Evolutionary conservation across 2,329 filamentous ascomycete species (phyloP).

Genomic region (Dactylellina drechsleri): DNA sequence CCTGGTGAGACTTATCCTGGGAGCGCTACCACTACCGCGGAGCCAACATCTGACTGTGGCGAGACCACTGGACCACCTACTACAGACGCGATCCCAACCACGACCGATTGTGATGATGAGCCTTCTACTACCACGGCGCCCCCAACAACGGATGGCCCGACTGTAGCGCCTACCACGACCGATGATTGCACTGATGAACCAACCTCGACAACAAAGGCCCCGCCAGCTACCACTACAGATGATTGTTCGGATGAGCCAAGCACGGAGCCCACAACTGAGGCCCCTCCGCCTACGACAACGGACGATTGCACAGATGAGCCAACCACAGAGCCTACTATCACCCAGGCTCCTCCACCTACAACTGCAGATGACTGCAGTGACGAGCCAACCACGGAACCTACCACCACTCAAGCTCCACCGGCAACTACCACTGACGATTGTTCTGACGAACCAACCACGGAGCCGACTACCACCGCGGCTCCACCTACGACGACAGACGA

Average conservation of each 20-base stretch:
- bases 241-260: constrained; percentile 13
- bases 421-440: constrained; percentile 36
- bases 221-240: constrained; percentile 32
- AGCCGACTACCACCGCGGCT: background rate
- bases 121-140: constrained; percentile 28
- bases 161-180: constrained; percentile 29
- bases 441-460: constrained; percentile 38
- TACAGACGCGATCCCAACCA: constrained; percentile 32
- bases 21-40: constrained; percentile 37
- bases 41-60: constrained; percentile 54
- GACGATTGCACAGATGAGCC: constrained; percentile 46
- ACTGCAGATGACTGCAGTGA: constrained; percentile 47
- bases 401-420: constrained; percentile 16
- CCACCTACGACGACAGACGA: constrained; percentile 34
- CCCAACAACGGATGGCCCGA: constrained; percentile 25
- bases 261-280: constrained; percentile 24
- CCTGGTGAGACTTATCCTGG: constrained; percentile 54
- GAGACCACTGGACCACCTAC: constrained; percentile 49
- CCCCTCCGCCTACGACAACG: constrained; percentile 32
- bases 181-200: constrained; percentile 45
- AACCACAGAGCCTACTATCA: background rate
- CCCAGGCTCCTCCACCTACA: constrained; percentile 17
- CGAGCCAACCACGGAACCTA: constrained; percentile 15
- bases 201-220: constrained; percentile 19
- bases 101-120: constrained; percentile 41